Evolutionary conservation across 2,329 filamentous ascomycete genomes (phyloP).

Genomic region (Phialophora tarda): DNA sequence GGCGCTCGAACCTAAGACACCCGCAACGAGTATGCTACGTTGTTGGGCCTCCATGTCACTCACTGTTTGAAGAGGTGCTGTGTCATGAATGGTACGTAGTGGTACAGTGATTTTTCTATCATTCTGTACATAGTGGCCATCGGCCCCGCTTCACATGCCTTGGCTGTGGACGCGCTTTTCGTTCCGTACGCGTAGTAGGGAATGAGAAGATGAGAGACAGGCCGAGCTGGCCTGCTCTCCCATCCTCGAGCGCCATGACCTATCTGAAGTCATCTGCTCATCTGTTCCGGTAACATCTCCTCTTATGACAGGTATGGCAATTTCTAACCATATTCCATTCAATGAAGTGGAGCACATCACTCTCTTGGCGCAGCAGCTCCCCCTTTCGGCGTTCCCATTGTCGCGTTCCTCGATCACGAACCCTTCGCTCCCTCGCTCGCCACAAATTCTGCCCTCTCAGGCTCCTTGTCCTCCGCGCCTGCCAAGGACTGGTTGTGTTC

Average conservation of each 20-base stretch:
- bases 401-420: conserved; percentile 9
- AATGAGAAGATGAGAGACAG: neutral
- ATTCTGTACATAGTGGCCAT: neutral
- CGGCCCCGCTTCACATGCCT: neutral
- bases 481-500: conserved; percentile 29
- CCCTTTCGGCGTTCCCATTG: conserved; percentile 22
- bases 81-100: no score
- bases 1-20: no score
- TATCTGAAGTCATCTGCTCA: neutral
- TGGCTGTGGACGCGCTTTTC: neutral
- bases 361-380: conserved; percentile 20
- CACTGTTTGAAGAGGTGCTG: neutral
- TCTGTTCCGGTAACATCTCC: neutral
- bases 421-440: conserved; percentile 24
- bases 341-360: neutral
- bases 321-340: neutral
- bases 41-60: no score
- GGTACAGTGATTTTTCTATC: neutral
- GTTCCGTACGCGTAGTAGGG: no score
- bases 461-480: conserved; percentile 32
- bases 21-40: no score
- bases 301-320: neutral
- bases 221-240: neutral
- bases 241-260: neutral
- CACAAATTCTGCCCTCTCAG: conserved; percentile 25